Evolutionary conservation across 352 stramenopile species (phyloP).

Genomic region (Phytophthora ramorum): DNA sequence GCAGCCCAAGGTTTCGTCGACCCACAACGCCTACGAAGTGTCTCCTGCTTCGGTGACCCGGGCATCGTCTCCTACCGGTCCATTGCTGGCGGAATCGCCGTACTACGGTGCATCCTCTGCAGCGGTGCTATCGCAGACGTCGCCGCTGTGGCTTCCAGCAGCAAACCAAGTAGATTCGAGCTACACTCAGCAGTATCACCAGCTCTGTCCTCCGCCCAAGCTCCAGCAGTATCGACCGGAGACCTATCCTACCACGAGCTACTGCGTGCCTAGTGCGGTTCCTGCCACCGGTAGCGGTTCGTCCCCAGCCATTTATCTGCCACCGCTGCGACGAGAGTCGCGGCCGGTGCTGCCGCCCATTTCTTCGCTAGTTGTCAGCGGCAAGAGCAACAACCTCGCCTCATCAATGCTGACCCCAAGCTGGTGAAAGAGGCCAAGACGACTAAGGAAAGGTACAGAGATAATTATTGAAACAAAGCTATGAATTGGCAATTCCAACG

Average conservation of each 20-base stretch:
- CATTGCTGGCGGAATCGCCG: conserved; percentile 30
- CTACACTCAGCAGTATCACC: conserved; percentile 27
- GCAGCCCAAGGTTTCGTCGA: conserved; percentile 11
- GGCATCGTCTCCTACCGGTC: conserved; percentile 35
- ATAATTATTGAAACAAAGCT: conserved; percentile 29
- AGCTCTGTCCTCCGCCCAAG: conserved; percentile 22
- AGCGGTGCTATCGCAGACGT: conserved; percentile 11
- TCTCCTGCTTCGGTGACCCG: conserved; percentile 16
- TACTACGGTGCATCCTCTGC: conserved; percentile 8
- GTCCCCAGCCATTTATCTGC: conserved; percentile 30
- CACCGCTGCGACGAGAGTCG: conserved; percentile 44
- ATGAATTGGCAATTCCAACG: conserved; percentile 16
- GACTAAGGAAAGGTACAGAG: conserved; percentile 18
- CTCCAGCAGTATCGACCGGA: conserved; percentile 12
- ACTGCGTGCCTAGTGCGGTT: conserved; percentile 15
- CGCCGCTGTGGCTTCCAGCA: conserved; percentile 16
- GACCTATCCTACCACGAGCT: conserved; percentile 6
- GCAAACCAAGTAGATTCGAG: conserved; percentile 12
- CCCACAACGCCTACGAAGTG: conserved; percentile 19
- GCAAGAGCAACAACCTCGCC: conserved; percentile 14
- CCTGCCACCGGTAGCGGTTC: conserved; percentile 5
- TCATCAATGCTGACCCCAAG: conserved; percentile 6
- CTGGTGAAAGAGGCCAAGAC: conserved; percentile 15
- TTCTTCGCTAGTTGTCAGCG: conserved; percentile 49
- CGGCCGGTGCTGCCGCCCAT: conserved; percentile 56